Percentiles rank a stretch among this genome's conserved stretches.
These are phyloP conservation scores for Tilletia caries DNA, from an alignment of 1,284 basidiomycete genomes.

Conservation along the genomic window DNA sequence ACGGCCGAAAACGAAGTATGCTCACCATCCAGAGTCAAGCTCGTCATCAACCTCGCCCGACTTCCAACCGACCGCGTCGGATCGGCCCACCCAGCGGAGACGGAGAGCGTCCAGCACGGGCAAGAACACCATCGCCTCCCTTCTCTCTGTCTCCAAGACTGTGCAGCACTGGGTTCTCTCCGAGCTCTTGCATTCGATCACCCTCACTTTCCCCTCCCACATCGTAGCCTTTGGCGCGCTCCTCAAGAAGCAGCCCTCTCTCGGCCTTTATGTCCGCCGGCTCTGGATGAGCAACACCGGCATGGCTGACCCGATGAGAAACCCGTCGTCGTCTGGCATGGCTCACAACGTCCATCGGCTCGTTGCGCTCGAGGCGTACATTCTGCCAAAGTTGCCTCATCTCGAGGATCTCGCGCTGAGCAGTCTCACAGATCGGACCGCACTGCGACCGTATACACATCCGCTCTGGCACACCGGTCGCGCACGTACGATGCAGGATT, in stretches of 20 bases:
- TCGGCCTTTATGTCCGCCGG: not conserved
- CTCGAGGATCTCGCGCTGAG: not conserved
- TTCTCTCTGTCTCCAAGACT: not conserved
- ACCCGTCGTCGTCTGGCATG: not conserved
- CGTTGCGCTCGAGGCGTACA: not conserved
- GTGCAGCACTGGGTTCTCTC: slow-evolving; percentile 5
- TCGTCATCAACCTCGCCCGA: not conserved
- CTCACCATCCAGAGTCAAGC: not conserved
- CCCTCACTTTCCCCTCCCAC: not conserved
- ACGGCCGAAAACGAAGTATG: not conserved
- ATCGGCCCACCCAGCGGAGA: not conserved
- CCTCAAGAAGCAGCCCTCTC: not conserved
- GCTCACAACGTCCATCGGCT: not conserved
- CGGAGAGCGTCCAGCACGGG: not conserved
- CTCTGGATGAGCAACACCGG: not conserved
- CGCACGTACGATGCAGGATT: not conserved
- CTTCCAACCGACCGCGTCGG: not conserved
- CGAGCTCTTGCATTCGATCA: not conserved
- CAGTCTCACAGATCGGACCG: not conserved
- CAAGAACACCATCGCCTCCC: not conserved
- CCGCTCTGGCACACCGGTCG: slow-evolving; percentile 1
- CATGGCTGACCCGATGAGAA: not conserved
- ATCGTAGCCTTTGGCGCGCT: not conserved
- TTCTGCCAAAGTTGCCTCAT: not conserved
- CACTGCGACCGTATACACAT: not conserved